Percentiles rank a stretch among this genome's conserved stretches.
Evolutionary conservation across 2,329 filamentous ascomycete species (phyloP).

Genomic region (Tolypocladium cylindrosporum): DNA sequence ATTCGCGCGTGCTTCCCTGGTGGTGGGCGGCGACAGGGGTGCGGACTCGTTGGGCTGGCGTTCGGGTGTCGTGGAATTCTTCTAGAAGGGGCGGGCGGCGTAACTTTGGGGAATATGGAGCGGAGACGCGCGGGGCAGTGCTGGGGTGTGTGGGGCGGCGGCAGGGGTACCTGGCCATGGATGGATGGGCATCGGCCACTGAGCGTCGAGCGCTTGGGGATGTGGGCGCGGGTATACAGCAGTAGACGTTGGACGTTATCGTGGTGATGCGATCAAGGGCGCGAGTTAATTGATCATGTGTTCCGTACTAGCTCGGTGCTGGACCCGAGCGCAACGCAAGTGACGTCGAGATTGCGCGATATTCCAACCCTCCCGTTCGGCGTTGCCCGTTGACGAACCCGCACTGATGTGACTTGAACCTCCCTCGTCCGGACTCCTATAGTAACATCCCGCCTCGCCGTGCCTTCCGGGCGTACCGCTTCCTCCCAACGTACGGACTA

Average conservation of each 20-base stretch:
- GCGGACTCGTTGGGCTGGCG: neutral
- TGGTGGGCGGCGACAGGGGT: neutral
- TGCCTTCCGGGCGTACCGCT: neutral
- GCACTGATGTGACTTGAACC: neutral
- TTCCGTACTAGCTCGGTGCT: neutral
- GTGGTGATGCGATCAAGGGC: neutral
- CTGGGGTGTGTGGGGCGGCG: neutral
- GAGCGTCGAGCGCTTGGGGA: neutral
- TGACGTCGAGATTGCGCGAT: neutral
- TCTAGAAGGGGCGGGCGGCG: constrained; percentile 18
- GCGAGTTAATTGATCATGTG: neutral
- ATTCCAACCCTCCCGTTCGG: neutral
- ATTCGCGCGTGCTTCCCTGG: neutral
- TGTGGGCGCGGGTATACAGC: neutral
- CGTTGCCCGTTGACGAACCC: neutral
- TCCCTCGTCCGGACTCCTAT: neutral
- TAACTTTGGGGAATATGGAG: neutral
- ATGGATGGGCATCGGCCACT: neutral
- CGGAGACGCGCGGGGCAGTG: neutral
- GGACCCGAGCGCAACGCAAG: neutral
- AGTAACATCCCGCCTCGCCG: neutral
- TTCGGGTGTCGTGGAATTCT: constrained; percentile 19
- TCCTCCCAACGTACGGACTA: neutral
- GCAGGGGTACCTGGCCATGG: neutral
- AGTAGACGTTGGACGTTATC: neutral